Evolutionary conservation across 805 yeast species (phyloP).

Genomic region (Allodekkera sacchari): DNA sequence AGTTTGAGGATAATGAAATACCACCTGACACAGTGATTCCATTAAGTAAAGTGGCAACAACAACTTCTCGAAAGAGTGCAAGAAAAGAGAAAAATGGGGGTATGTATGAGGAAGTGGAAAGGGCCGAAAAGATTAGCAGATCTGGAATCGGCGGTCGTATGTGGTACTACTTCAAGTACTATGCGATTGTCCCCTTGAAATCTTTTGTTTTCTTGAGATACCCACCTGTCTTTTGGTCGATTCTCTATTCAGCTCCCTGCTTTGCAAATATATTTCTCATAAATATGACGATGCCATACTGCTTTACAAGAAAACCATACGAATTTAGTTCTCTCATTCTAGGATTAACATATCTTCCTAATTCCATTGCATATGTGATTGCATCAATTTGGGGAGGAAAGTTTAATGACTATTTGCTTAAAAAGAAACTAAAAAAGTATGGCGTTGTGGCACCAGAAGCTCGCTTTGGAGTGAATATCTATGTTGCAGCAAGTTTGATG

Average conservation of each 20-base stretch:
- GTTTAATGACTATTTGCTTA: conserved; percentile 62
- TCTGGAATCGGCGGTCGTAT: conserved; percentile 12
- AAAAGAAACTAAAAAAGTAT: conserved; percentile 41
- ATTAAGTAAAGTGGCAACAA: conserved; percentile 23
- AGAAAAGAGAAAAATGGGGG: conserved; percentile 13
- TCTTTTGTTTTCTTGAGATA: conserved; percentile 52
- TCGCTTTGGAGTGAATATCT: conserved; percentile 66
- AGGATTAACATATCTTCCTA: conserved; percentile 77
- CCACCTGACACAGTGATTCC: conserved; percentile 31
- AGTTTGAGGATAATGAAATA: conserved; percentile 19
- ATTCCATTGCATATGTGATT: conserved; percentile 65
- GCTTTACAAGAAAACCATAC: conserved; percentile 59
- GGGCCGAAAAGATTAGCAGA: conserved; percentile 12
- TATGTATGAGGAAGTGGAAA: conserved; percentile 14
- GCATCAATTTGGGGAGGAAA: conserved; percentile 78
- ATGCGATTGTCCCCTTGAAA: conserved; percentile 50
- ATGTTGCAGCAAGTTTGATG: conserved; percentile 50
- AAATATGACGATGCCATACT: conserved; percentile 63
- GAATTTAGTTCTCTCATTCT: conserved; percentile 55
- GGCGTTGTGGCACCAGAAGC: conserved; percentile 72
- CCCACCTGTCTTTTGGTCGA: conserved; percentile 68
- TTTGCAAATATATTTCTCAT: conserved; percentile 65
- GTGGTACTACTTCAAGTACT: conserved; percentile 32
- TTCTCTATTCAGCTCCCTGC: conserved; percentile 60
- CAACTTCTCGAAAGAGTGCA: conserved; percentile 12